Conservation (phyloP, 116 monocot species). For the Posidonia oceanica region DNA sequence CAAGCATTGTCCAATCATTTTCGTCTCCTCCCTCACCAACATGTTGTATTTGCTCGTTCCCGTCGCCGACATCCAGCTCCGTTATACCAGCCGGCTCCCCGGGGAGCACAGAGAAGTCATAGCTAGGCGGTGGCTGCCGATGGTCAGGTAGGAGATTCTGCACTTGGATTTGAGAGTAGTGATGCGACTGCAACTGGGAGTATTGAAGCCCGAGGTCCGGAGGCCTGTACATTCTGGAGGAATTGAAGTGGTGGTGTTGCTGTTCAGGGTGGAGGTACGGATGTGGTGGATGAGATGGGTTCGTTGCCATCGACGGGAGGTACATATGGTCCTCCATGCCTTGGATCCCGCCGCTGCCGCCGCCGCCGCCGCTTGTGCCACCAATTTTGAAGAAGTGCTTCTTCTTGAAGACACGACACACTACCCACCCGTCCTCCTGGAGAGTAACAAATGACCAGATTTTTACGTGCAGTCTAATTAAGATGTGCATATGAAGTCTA, state of each 20-base stretch:
- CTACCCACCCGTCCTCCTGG: conserved; percentile 40
- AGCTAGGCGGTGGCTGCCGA: conserved; percentile 8
- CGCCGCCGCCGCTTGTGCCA: background rate
- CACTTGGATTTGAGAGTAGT: conserved; percentile 10
- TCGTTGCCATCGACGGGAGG: background rate
- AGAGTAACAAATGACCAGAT: background rate
- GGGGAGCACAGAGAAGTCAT: conserved; percentile 20
- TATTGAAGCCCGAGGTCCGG: conserved; percentile 13
- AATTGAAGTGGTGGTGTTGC: conserved; percentile 3
- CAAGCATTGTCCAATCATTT: conserved; percentile 19
- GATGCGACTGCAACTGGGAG: conserved; percentile 7
- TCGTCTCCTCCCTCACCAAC: background rate
- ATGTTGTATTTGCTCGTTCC: conserved; percentile 5
- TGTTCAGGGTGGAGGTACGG: conserved; percentile 11
- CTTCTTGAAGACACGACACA: conserved; percentile 37
- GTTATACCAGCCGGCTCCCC: background rate
- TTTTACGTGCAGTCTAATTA: too few relatives aligned
- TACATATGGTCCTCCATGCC: conserved; percentile 8
- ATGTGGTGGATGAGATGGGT: background rate
- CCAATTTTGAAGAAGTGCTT: conserved; percentile 25
- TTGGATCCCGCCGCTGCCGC: background rate
- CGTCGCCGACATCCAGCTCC: conserved; percentile 3
- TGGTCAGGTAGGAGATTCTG: conserved; percentile 23
- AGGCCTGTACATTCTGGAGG: background rate
- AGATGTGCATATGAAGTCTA: too few relatives aligned